Evolutionary conservation across 192 early-diverging fungal genomes (phyloP), one percentile per base, ranked within the genome.

Genomic region (Coemansia nantahalensis): DNA sequence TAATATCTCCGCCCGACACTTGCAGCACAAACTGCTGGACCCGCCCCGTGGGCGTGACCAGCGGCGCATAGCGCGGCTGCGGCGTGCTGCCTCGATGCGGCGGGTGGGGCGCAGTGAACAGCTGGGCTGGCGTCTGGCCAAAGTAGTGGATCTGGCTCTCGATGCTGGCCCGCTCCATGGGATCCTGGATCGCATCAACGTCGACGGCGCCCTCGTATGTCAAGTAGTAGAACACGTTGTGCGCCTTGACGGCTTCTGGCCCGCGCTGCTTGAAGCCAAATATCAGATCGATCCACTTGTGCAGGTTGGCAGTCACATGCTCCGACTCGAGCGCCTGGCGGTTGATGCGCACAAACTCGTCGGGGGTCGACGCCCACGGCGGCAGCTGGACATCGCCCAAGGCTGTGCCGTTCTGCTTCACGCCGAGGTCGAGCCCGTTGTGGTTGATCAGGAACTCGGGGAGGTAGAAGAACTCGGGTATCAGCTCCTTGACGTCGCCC

Each of bases 231-330:
- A 97, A 97, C 5, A 97, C 91, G 63, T 97, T 97, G 65, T 90
- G 65, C 7, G 92, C 84, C 44, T 89, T 85, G 19, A 87, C 82
- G 15, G 93, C 89, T 34, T 91, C 86, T 22, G 79, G 77, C 0
- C 95, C 95, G 45, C 86, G 87, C 65, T 97, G 95, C 60, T 95
- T 93, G 68, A 79, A 93, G n/a, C 95, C 95, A 82, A 94, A 97
- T 30, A 95, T 89, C 28, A 97, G 73, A 62, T 97, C 94, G 37
- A 97, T 87, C 94, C 94, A 97, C 59, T 91, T 83, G 69, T 97
- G 87, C 51, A 97, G 60, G 43, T 93, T 83, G 0, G 77, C 79
- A 28, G 91, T 93, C 9, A 97, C 92, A 64, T 92, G 89, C 15
- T 94, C 92, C 23, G 89, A 81, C 64, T 90, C 87, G 1, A 90